A percentile compares a stretch with the other conserved stretches of the same genome.
Evolutionary conservation across 2,329 filamentous ascomycete genomes (phyloP).

Genomic region (Pseudogymnoascus sp.): DNA sequence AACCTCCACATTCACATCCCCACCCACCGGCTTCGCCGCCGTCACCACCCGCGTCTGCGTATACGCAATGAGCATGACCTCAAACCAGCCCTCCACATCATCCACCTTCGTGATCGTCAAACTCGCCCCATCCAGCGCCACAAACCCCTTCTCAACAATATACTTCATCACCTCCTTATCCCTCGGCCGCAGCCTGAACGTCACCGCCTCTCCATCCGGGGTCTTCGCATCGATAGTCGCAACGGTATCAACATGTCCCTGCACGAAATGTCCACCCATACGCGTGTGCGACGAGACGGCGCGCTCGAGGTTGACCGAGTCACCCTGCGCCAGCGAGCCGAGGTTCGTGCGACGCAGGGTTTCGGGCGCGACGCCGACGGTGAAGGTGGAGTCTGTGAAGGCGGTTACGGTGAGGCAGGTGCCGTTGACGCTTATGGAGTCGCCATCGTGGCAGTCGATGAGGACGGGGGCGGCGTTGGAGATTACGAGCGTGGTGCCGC

Average conservation of each 20-base stretch:
- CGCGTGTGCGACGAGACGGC: slow-evolving; percentile 85
- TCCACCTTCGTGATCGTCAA: slow-evolving; percentile 84
- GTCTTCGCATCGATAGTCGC: slow-evolving; percentile 67
- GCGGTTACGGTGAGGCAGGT: slow-evolving; percentile 90
- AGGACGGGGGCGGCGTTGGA: slow-evolving; percentile 66
- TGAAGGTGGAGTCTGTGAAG: slow-evolving; percentile 61
- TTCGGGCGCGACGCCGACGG: slow-evolving; percentile 89
- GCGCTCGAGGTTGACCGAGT: slow-evolving; percentile 84
- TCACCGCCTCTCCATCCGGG: slow-evolving; percentile 84
- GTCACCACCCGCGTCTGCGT: slow-evolving; percentile 81
- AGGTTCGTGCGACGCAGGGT: slow-evolving; percentile 94
- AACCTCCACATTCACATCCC: slow-evolving; percentile 34
- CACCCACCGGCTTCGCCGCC: slow-evolving; percentile 31
- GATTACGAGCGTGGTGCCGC: slow-evolving; percentile 88
- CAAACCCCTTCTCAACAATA: slow-evolving; percentile 92
- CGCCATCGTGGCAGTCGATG: slow-evolving; percentile 75
- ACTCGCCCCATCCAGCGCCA: slow-evolving; percentile 90
- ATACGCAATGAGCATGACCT: slow-evolving; percentile 97
- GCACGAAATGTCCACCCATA: slow-evolving; percentile 97
- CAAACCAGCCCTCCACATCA: slow-evolving; percentile 75
- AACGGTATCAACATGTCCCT: slow-evolving; percentile 91
- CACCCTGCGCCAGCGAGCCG: slow-evolving; percentile 60
- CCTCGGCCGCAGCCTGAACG: slow-evolving; percentile 72
- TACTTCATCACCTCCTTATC: slow-evolving; percentile 69
- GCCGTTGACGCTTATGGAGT: slow-evolving; percentile 85